Evolutionary conservation across 805 yeast species (phyloP), one percentile per base, ranked within the genome.

Genomic region (Monosporozyma servazzii): DNA sequence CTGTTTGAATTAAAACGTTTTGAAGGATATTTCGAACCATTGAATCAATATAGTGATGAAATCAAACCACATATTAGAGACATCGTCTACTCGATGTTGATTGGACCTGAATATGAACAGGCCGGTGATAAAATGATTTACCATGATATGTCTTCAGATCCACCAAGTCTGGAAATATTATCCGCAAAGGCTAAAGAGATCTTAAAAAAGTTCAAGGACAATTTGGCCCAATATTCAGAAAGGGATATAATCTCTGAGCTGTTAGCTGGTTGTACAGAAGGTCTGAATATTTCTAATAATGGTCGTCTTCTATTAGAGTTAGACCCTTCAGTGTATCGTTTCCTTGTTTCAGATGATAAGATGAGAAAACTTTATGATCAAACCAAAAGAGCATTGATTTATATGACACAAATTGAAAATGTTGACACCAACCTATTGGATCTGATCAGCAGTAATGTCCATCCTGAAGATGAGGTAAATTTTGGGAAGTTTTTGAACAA

Each of bases 391-490:
- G 84, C 89, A 57, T 70, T 90, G n/a, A 69, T 85, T 15, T 88
- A 88, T 62, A 80, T 91, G 60, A 80, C 90, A 55, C 81, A 89
- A 56, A 86, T 93, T 5, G 97, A 93, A 71, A 75, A 71, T 46
- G 78, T 79, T 13, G 82, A 82, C 25, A 72, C 77, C 1, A 82
- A 81, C 55, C 73, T 91, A 45, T 76, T 84, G 50, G 91, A 86
- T 37, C 50, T 66, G 10, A 60, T 59, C 20, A 55, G 58, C 1
- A 61, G 68, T 48, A 48, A 56, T 8, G 57, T 63, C 8, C 47
- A 63, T 1, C 63, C 82, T 0, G 74, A 72, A 17, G 91, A 91
- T 63, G 99, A 93, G 64, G 67, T 71, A 5, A 73, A 68, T 48
- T 89, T 85, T 67, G 71, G 71, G 50, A 72, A 74, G 15, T 74